Percentiles rank a stretch among this genome's conserved stretches.
Conservation (phyloP, 306 rosid species). For the Inga leiocalycina region DNA sequence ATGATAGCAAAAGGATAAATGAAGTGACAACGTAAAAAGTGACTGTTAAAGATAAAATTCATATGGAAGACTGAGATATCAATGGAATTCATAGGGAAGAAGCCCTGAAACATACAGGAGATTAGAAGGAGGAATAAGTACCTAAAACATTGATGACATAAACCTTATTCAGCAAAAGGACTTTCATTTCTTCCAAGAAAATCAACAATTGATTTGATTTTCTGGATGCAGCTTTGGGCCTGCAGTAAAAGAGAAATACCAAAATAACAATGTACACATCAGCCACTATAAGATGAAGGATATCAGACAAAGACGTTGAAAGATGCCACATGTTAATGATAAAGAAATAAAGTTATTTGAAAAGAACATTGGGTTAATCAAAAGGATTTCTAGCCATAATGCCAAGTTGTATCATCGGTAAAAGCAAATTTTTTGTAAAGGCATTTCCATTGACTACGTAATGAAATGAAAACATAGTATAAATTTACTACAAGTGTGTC, state of each 20-base stretch:
- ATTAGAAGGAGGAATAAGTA: slow-evolving; percentile 16
- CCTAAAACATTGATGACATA: slow-evolving; percentile 80
- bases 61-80: neutral
- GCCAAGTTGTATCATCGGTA: slow-evolving; percentile 17
- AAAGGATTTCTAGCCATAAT: slow-evolving; percentile 27
- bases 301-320: slow-evolving; percentile 1
- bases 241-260: slow-evolving; percentile 36
- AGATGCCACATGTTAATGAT: neutral
- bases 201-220: slow-evolving; percentile 36
- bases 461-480: slow-evolving; percentile 30
- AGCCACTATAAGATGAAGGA: slow-evolving; percentile 16
- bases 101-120: slow-evolving; percentile 18
- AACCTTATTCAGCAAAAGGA: slow-evolving; percentile 69
- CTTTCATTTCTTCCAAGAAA: slow-evolving; percentile 78
- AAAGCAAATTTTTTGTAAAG: neutral
- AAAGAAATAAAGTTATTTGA: slow-evolving; percentile 8
- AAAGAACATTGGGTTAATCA: slow-evolving; percentile 9
- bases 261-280: neutral
- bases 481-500: slow-evolving; percentile 25
- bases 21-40: slow-evolving; percentile 9
- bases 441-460: slow-evolving; percentile 1
- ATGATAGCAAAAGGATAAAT: slow-evolving; percentile 12
- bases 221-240: slow-evolving; percentile 39
- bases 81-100: slow-evolving; percentile 22
- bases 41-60: neutral